Percentiles rank a stretch among this genome's conserved stretches.
Evolutionary conservation across 2,329 filamentous ascomycete genomes (phyloP).

Genomic region (Ambrosiella xylebori): DNA sequence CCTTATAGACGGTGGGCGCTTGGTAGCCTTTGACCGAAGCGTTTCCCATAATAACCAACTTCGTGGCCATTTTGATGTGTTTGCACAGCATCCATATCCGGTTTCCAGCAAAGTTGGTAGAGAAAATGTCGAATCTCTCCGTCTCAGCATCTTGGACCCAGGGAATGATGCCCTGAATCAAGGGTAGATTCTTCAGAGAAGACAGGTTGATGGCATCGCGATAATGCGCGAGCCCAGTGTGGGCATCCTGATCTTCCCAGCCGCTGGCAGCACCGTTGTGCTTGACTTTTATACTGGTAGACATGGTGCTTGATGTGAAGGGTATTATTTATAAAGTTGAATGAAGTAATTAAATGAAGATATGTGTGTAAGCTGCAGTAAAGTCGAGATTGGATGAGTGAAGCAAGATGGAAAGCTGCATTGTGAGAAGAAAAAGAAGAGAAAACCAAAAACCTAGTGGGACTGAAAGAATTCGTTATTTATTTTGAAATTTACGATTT

Average conservation of each 20-base stretch:
- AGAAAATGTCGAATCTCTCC: background rate
- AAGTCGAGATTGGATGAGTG: too few relatives aligned
- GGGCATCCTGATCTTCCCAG: slow-evolving; percentile 2
- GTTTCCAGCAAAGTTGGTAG: background rate
- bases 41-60: slow-evolving; percentile 2
- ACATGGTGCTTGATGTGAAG: too few relatives aligned
- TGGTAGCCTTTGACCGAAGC: background rate
- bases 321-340: too few relatives aligned
- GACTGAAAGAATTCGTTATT: too few relatives aligned
- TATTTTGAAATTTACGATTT: too few relatives aligned
- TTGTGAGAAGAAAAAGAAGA: too few relatives aligned
- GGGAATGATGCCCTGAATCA: background rate
- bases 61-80: background rate
- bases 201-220: slow-evolving; percentile 7
- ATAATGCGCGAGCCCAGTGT: slow-evolving; percentile 1
- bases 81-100: slow-evolving; percentile 7
- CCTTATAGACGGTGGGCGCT: background rate
- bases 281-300: background rate
- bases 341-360: too few relatives aligned
- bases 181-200: background rate
- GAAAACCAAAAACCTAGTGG: too few relatives aligned
- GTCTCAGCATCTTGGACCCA: background rate
- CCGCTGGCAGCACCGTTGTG: slow-evolving; percentile 2
- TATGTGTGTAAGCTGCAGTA: too few relatives aligned
- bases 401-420: too few relatives aligned